Evolutionary conservation across 352 stramenopile genomes (phyloP), one percentile per base, ranked within the genome.

Genomic region (Phytophthora pluvialis): DNA sequence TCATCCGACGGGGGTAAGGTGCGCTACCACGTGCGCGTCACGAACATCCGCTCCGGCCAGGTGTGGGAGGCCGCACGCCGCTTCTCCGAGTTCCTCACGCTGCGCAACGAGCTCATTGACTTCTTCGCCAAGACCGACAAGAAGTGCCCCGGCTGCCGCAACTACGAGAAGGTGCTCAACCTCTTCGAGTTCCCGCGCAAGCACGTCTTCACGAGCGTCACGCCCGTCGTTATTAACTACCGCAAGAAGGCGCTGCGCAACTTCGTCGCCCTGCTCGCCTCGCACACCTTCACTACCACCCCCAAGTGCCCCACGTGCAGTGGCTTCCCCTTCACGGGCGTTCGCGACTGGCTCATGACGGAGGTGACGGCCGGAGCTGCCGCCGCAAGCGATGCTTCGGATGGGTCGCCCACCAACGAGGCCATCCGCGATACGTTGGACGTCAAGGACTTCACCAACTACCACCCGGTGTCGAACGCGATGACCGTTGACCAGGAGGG

Each of bases 111-210:
- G 11, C 73, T 95, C 29, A 60, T 93, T n/a, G 65, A 67, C 18
- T 87, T 81, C 54, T 91, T 93, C 42, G 63, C 51, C 25, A 74
- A 74, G 44, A 82, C 73, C 15, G 64, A 79, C 36, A 81, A 79
- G 53, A 95, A 93, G 47, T 95, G 87, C 35, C 87, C 87, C 11
- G 87, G 87, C 31, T 95, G 87, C 55, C 58, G 83, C 57, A 91
- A 92, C 72, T 95, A 91, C 65, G 81, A 93, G 57, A 92, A 94
- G 60, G 82, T 91, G 39, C 70, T 95, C 16, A 67, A 76, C 7
- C 78, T 86, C 33, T 95, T 95, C 45, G 87, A 95, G 57, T 95
- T 95, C 64, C 87, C 87, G 26, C 72, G 75, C 55, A 95, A 95
- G 67, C 87, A 91, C 60, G 70, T 91, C 18, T 95, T 95, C 67